A percentile compares a stretch with the other conserved stretches of the same genome.
phyloP scores from a whole-genome alignment of 345 rosid species.

The Brassica incana region DNA sequence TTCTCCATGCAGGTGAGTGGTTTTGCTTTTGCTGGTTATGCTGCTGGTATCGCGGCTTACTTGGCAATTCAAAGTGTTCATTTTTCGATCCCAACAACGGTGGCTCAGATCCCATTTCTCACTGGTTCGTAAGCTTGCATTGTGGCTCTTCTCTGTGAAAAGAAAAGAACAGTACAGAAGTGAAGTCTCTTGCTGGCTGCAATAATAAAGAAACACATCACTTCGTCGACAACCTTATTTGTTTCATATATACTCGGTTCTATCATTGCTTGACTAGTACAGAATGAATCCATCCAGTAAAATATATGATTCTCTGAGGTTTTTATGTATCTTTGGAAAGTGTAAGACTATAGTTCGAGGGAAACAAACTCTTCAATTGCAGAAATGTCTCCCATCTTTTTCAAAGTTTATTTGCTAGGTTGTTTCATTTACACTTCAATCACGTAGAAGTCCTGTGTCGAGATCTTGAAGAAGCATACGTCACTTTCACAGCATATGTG shows the following conservation, averaged over 20 bases:
- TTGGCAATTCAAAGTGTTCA: conserved; percentile 49
- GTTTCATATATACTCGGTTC: conserved; percentile 32
- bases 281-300: conserved; percentile 17
- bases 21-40: conserved; percentile 91
- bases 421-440: conserved; percentile 72
- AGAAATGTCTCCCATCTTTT: conserved; percentile 50
- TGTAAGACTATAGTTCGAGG: conserved; percentile 44
- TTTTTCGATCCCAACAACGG: conserved; percentile 52
- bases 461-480: conserved; percentile 65
- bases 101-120: conserved; percentile 63
- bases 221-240: conserved; percentile 28
- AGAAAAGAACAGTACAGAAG: neutral
- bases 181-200: conserved; percentile 17
- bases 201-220: conserved; percentile 6
- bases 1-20: conserved; percentile 73
- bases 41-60: conserved; percentile 70
- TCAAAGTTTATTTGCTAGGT: conserved; percentile 50
- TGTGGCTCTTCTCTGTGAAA: neutral
- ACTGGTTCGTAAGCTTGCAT: conserved; percentile 46
- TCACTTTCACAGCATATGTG: conserved; percentile 43
- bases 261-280: conserved; percentile 18
- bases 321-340: conserved; percentile 24
- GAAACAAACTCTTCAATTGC: conserved; percentile 67
- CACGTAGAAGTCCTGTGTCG: conserved; percentile 64
- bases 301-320: neutral